These are phyloP conservation scores for Leucosporidium yakuticum DNA, from an alignment of 768 basidiomycete genomes.

Conservation along the genomic window DNA sequence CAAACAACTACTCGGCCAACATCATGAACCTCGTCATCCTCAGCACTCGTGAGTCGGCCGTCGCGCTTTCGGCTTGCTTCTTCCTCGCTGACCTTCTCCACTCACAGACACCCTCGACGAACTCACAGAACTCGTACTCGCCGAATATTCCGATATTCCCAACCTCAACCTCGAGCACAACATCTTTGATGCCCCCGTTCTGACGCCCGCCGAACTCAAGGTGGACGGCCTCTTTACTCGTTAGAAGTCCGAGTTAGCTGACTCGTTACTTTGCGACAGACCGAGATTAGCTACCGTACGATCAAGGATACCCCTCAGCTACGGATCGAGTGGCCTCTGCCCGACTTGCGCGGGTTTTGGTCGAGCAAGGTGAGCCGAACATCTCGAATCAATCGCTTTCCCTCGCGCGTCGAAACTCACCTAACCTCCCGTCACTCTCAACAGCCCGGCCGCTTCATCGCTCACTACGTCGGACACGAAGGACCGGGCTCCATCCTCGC, in stretches of 20 bases:
- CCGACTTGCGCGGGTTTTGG: slow-evolving; percentile 10
- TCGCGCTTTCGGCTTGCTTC: background rate
- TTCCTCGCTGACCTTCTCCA: background rate
- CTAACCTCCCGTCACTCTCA: slow-evolving; percentile 43
- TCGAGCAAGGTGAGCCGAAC: slow-evolving; percentile 38
- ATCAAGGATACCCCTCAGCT: slow-evolving; percentile 45
- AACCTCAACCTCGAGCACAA: slow-evolving; percentile 15
- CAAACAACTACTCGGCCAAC: slow-evolving; percentile 43
- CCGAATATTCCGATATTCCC: slow-evolving; percentile 33
- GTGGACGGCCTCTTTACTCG: background rate
- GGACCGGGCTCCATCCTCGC: slow-evolving; percentile 74
- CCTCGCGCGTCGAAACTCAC: too few relatives aligned
- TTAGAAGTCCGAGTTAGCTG: background rate
- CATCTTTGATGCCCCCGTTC: slow-evolving; percentile 16
- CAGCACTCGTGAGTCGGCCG: slow-evolving; percentile 8
- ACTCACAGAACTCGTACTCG: slow-evolving; percentile 24
- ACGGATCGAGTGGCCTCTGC: slow-evolving; percentile 42
- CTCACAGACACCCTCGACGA: slow-evolving; percentile 33
- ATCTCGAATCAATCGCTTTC: slow-evolving; percentile 38
- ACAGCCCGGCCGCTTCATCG: slow-evolving; percentile 71
- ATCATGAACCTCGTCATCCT: slow-evolving; percentile 46
- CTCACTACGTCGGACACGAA: slow-evolving; percentile 65
- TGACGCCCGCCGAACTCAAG: slow-evolving; percentile 14
- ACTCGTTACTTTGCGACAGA: slow-evolving; percentile 19
- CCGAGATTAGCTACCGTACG: slow-evolving; percentile 43